Evolutionary conservation across 202 grass and related monocot genomes (phyloP).

Genomic region (Zizania palustris): DNA sequence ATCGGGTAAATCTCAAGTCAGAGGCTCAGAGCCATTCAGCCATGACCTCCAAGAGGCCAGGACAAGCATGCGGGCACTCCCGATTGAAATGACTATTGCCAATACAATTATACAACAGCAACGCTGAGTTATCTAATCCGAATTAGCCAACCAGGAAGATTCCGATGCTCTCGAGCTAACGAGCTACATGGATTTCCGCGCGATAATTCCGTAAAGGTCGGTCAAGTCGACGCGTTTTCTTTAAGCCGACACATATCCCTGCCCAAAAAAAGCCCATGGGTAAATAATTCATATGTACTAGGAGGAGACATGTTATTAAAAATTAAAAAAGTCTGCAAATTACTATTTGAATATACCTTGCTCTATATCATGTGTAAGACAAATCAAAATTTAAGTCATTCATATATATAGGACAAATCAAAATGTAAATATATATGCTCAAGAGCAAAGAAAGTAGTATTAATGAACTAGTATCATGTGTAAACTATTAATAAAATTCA

Average conservation of each 20-base stretch:
- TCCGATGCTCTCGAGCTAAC: not conserved
- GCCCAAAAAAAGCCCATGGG: too few species aligned
- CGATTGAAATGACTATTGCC: not conserved
- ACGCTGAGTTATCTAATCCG: not conserved
- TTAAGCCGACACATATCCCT: not conserved
- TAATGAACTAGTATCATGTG: too few species aligned
- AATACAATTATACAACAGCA: not conserved
- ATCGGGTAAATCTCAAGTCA: not conserved
- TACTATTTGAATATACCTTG: too few species aligned
- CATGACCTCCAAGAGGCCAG: not conserved
- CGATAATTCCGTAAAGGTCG: slow-evolving; percentile 35
- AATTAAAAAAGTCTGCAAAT: too few species aligned
- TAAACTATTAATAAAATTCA: too few species aligned
- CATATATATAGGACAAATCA: too few species aligned
- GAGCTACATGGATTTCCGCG: not conserved
- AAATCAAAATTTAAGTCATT: too few species aligned
- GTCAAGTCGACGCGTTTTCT: not conserved
- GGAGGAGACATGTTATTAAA: too few species aligned
- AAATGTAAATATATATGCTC: too few species aligned
- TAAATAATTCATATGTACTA: too few species aligned
- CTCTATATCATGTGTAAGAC: too few species aligned
- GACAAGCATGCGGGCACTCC: not conserved
- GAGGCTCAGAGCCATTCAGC: not conserved
- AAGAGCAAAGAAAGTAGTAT: too few species aligned
- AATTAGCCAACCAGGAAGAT: slow-evolving; percentile 1